phyloP scores from a whole-genome alignment of 176 grass and related monocot species.

The Bolboschoenus planiculmis region DNA sequence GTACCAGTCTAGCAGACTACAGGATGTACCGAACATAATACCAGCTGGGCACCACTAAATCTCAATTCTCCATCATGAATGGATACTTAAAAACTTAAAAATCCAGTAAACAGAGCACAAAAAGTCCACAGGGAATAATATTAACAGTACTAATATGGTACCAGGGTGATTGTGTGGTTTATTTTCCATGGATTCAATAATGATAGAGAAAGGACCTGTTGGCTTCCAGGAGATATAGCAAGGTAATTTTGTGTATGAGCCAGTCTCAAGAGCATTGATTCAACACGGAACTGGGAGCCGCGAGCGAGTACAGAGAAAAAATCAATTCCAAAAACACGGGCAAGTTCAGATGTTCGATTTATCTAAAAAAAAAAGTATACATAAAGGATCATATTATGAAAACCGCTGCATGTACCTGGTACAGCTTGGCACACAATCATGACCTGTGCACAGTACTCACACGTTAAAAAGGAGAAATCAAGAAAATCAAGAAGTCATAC shows the following conservation, averaged over 20 bases:
- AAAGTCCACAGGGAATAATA: neutral
- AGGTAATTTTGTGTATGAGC: constrained; percentile 97
- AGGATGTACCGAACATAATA: neutral
- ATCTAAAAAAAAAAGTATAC: constrained; percentile 51
- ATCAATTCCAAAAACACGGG: constrained; percentile 94
- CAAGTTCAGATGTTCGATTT: constrained; percentile 94
- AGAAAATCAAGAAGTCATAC: constrained; percentile 37
- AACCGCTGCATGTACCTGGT: constrained; percentile 1
- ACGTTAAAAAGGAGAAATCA: neutral
- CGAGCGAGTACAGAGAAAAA: constrained; percentile 97
- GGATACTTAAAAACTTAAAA: neutral
- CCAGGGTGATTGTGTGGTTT: neutral
- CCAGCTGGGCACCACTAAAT: neutral
- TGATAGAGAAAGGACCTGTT: constrained; percentile 43
- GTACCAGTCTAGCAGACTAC: neutral
- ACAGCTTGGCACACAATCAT: constrained; percentile 14
- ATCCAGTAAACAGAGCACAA: neutral
- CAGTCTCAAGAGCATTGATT: constrained; percentile 95
- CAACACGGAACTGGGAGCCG: constrained; percentile 93
- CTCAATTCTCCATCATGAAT: neutral
- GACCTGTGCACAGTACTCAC: neutral
- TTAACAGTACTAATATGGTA: neutral
- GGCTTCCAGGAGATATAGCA: constrained; percentile 88
- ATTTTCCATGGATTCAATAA: neutral
- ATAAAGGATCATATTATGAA: constrained; percentile 18